A percentile compares a stretch with the other conserved stretches of the same genome.
phyloP scores from a whole-genome alignment of 2,329 filamentous ascomycete species.

The Sporothrix globosa region DNA sequence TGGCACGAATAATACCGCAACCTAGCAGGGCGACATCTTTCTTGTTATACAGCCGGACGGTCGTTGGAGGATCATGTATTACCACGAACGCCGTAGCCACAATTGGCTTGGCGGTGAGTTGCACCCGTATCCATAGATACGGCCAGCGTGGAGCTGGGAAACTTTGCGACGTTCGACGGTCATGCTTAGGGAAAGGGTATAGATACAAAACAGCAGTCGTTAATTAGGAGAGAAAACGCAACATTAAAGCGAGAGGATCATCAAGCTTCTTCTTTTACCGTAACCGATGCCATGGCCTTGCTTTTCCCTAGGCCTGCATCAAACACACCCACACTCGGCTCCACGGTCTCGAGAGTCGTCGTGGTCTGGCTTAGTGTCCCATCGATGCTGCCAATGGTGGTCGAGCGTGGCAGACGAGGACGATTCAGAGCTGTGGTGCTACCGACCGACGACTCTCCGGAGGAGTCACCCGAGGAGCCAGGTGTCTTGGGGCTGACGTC shows the following conservation, averaged over 20 bases:
- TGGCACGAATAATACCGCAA: no score
- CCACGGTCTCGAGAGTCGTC: conserved; percentile 25
- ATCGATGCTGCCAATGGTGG: conserved; percentile 30
- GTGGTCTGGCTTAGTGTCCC: conserved; percentile 23
- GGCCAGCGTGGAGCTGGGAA: no score
- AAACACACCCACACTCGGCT: not conserved
- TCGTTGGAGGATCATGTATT: no score
- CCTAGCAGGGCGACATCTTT: no score
- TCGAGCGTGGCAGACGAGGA: not conserved
- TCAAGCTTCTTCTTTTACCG: conserved; percentile 20
- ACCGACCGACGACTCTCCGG: not conserved
- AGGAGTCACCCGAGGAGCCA: not conserved
- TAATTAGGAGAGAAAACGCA: not conserved
- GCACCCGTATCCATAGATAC: no score
- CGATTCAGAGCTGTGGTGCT: conserved; percentile 17
- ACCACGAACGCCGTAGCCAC: no score
- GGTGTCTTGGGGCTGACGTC: no score
- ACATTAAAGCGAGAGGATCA: not conserved
- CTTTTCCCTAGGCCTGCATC: not conserved
- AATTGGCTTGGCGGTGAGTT: no score
- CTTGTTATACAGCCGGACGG: no score
- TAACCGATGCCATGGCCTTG: not conserved
- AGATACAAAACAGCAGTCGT: not conserved
- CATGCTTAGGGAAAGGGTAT: not conserved
- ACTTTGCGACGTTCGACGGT: no score